These are phyloP conservation scores for Globisporangium ultimum DNA, from an alignment of 352 stramenopile genomes.

Conservation along the genomic window DNA sequence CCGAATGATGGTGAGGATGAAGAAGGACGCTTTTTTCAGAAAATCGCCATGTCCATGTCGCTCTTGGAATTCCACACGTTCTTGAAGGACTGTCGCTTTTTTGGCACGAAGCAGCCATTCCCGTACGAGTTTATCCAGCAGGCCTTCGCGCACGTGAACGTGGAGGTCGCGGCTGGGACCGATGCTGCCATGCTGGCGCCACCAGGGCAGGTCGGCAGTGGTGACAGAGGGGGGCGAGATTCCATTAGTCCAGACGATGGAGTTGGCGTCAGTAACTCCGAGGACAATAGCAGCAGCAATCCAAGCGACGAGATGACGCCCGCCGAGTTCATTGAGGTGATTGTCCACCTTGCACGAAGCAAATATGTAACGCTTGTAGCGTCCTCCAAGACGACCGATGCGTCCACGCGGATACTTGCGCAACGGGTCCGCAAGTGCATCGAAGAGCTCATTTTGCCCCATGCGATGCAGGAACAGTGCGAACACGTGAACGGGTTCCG, in stretches of 20 bases:
- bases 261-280: background rate
- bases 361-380: constrained; percentile 16
- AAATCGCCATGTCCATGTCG: constrained; percentile 64
- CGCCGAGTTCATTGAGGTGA: constrained; percentile 61
- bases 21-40: constrained; percentile 60
- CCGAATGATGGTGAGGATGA: constrained; percentile 17
- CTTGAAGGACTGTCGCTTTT: constrained; percentile 67
- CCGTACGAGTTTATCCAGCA: constrained; percentile 56
- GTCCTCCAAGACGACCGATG: constrained; percentile 10
- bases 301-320: constrained; percentile 50
- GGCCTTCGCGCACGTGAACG: constrained; percentile 54
- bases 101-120: constrained; percentile 43
- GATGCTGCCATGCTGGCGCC: constrained; percentile 16
- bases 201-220: background rate
- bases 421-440: constrained; percentile 47
- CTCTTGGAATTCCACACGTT: constrained; percentile 61
- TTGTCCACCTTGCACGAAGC: constrained; percentile 51
- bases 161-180: constrained; percentile 27
- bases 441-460: constrained; percentile 46
- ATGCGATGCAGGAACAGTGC: constrained; percentile 41
- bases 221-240: no score
- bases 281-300: constrained; percentile 5
- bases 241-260: no score
- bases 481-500: constrained; percentile 54
- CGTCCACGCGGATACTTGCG: constrained; percentile 16